A percentile compares a stretch with the other conserved stretches of the same genome.
These are phyloP conservation scores for Fraxinus sp. DNA, from an alignment of 305 asterid species.

Conservation along the genomic window DNA sequence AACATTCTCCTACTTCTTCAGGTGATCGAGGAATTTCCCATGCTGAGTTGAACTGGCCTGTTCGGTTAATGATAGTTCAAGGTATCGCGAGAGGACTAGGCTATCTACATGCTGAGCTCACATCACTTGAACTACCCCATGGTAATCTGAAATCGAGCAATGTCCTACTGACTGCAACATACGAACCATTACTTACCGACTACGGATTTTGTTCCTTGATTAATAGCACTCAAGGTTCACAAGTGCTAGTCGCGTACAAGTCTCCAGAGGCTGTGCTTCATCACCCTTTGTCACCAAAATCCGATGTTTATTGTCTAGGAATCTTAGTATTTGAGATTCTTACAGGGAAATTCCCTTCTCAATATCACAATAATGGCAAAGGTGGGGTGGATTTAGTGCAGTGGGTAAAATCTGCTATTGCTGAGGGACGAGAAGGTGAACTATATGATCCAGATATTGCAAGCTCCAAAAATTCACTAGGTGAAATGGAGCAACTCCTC, in stretches of 20 bases:
- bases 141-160: conserved; percentile 83
- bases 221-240: conserved; percentile 41
- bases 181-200: conserved; percentile 63
- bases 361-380: conserved; percentile 43
- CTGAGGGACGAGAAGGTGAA: conserved; percentile 47
- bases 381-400: conserved; percentile 67
- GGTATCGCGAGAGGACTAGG: conserved; percentile 65
- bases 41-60: conserved; percentile 58
- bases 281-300: conserved; percentile 52
- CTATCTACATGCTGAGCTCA: conserved; percentile 52
- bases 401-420: conserved; percentile 58
- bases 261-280: conserved; percentile 62
- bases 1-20: conserved; percentile 11
- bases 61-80: conserved; percentile 53
- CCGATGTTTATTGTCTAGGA: conserved; percentile 70
- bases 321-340: conserved; percentile 69
- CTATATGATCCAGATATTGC: conserved; percentile 53
- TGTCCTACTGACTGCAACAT: conserved; percentile 43
- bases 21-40: conserved; percentile 55
- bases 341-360: conserved; percentile 62
- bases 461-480: conserved; percentile 2
- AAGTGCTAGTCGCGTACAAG: conserved; percentile 53
- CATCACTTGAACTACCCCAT: conserved; percentile 56
- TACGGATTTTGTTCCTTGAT: conserved; percentile 51
- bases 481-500: conserved; percentile 47